phyloP scores from a whole-genome alignment of 805 yeast species.

The Lipomyces spencermartinsiae region DNA sequence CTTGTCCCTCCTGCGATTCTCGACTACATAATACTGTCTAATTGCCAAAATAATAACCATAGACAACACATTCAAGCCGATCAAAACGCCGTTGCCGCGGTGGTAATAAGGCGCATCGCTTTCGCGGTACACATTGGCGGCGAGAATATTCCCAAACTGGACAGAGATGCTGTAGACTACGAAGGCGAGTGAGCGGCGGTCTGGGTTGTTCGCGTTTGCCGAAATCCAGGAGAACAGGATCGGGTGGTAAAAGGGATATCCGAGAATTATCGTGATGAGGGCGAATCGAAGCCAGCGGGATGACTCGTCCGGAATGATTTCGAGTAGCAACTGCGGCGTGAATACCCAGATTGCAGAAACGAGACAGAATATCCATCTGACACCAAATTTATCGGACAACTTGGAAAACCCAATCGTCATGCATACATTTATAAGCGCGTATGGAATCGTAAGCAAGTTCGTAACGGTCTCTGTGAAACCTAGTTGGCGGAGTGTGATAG shows the following conservation, averaged over 20 bases:
- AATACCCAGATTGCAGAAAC: slow-evolving; percentile 34
- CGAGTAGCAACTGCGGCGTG: slow-evolving; percentile 40
- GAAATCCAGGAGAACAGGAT: slow-evolving; percentile 66
- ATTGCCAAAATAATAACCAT: slow-evolving; percentile 38
- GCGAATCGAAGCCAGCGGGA: slow-evolving; percentile 35
- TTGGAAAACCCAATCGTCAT: slow-evolving; percentile 42
- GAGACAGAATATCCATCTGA: slow-evolving; percentile 34
- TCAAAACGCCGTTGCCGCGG: slow-evolving; percentile 57
- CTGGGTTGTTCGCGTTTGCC: slow-evolving; percentile 63
- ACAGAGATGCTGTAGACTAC: slow-evolving; percentile 69
- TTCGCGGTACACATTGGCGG: slow-evolving; percentile 61
- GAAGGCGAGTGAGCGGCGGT: slow-evolving; percentile 67
- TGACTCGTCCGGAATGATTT: slow-evolving; percentile 25
- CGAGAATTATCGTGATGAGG: slow-evolving; percentile 46
- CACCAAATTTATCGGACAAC: slow-evolving; percentile 24
- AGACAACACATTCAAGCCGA: slow-evolving; percentile 39
- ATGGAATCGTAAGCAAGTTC: slow-evolving; percentile 62
- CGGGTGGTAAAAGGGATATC: slow-evolving; percentile 59
- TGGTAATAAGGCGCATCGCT: slow-evolving; percentile 67
- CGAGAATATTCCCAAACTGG: slow-evolving; percentile 62
- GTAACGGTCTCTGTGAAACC: slow-evolving; percentile 60
- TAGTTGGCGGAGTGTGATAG: slow-evolving; percentile 55
- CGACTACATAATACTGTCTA: slow-evolving; percentile 45
- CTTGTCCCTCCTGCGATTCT: slow-evolving; percentile 48
- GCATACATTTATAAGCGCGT: slow-evolving; percentile 43